Percentiles rank a stretch among this genome's conserved stretches.
phyloP scores from a whole-genome alignment of 805 yeast genomes.

The Teunomyces funiuensis region DNA sequence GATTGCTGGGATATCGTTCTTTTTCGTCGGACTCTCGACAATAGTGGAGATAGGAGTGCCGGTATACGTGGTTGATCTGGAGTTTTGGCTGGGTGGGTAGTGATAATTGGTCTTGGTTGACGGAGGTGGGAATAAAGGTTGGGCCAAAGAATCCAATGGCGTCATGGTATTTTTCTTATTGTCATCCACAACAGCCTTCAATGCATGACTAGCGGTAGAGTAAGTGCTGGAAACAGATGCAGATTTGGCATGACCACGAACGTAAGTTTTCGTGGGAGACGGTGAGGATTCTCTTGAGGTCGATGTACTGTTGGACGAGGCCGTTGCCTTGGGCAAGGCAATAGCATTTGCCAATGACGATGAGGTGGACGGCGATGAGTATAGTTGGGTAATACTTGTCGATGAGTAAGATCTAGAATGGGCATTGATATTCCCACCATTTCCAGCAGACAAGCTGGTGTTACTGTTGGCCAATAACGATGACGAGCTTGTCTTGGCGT shows the following conservation, averaged over 20 bases:
- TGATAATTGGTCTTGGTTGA: conserved; percentile 10
- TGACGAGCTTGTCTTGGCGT: conserved; percentile 34
- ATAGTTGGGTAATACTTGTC: conserved; percentile 32
- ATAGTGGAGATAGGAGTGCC: conserved; percentile 46
- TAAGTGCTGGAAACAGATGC: conserved; percentile 30
- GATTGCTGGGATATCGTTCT: conserved; percentile 17
- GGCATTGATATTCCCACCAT: conserved; percentile 13
- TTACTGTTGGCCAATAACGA: conserved; percentile 27
- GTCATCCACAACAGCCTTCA: conserved; percentile 74
- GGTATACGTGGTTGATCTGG: conserved; percentile 29
- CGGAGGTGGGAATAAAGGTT: conserved; percentile 14
- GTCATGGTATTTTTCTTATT: conserved; percentile 32
- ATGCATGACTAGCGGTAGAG: conserved; percentile 63
- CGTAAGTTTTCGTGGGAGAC: conserved; percentile 21
- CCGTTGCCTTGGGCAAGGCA: conserved; percentile 28
- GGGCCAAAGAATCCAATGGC: conserved; percentile 15
- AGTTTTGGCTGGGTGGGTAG: conserved; percentile 7
- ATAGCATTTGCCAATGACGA: conserved; percentile 54
- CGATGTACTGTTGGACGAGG: conserved; percentile 9
- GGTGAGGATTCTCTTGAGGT: conserved; percentile 19
- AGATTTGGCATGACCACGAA: conserved; percentile 33
- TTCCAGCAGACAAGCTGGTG: conserved; percentile 21
- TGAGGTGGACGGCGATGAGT: conserved; percentile 68
- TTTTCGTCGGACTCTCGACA: conserved; percentile 42
- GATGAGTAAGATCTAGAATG: conserved; percentile 39